Evolutionary conservation across 2,329 filamentous ascomycete species (phyloP), one percentile per base, ranked within the genome.

Genomic region (Aspergillus quadrilineatus): DNA sequence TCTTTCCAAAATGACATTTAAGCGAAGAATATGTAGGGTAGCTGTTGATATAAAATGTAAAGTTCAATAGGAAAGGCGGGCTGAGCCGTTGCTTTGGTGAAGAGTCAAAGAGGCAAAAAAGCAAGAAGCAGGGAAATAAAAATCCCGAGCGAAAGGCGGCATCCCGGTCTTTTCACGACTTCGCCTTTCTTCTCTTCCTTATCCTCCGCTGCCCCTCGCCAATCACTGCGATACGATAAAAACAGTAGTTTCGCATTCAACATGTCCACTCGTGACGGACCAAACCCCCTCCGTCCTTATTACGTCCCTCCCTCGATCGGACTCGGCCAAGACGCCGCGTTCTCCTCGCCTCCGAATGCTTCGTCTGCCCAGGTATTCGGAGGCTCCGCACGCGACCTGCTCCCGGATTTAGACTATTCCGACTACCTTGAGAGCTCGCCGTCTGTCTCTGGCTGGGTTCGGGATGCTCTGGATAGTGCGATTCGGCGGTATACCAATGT

Each of bases 401-500:
- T 97, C 60, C 87, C 88, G 51, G 93, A 97, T 70, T 82, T 97
- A 61, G 93, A 97, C 77, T 96, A 96, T 79, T 89, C 89, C 63
- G 89, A 92, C 64, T 95, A 95, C 72, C 79, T 96, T 22, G 90
- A 95, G 56, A 79, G 84, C 22, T 90, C 89, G 29, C 89, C 89
- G 0, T 90, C 89, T 0, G 82, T 86, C 29, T 81, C 91, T 9
- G 88, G 90, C 64, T 89, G 89, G 61, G 80, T 88, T 43, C 90
- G 89, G 70, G 87, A 88, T 60, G 77, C 96, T 59, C 70, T 96
- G 47, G 92, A 97, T 70, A 88, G 92, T 72, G 85, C 94, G 62
- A 72, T 96, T 73, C 95, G 92, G 87, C 93, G 94, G 71, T 99
- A 99, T 77, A 89, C 88, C 12, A 91, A 88, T 56, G 87, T 96